A percentile compares a stretch with the other conserved stretches of the same genome.
These are phyloP conservation scores for Ascobolus immersus DNA, from an alignment of 495 filamentous ascomycete genomes.

Conservation along the genomic window DNA sequence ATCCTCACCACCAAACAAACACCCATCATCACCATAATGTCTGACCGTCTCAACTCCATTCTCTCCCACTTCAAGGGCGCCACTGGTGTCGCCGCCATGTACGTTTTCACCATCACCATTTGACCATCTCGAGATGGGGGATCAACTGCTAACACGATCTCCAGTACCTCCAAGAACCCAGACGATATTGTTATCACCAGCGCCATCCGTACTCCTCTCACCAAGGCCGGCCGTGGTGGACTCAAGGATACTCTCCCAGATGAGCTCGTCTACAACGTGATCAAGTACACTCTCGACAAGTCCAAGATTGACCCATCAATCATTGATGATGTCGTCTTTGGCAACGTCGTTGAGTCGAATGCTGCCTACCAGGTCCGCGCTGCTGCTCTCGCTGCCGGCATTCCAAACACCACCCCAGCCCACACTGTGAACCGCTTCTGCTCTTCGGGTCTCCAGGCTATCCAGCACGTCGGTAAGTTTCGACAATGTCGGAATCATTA, in stretches of 20 bases:
- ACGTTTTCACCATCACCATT: slow-evolving; percentile 16
- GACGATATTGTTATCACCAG: slow-evolving; percentile 90
- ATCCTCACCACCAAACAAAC: too few species aligned
- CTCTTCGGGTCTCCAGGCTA: slow-evolving; percentile 81
- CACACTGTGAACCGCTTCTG: slow-evolving; percentile 86
- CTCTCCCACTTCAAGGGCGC: slow-evolving; percentile 62
- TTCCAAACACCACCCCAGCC: slow-evolving; percentile 65
- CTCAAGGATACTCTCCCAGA: slow-evolving; percentile 91
- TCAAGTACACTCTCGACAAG: slow-evolving; percentile 40
- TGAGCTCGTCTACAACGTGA: slow-evolving; percentile 49
- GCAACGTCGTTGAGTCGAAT: slow-evolving; percentile 73
- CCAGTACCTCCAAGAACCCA: slow-evolving; percentile 71
- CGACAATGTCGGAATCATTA: too few species aligned
- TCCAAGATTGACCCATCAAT: slow-evolving; percentile 57
- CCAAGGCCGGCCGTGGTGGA: slow-evolving; percentile 58
- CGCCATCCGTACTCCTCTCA: slow-evolving; percentile 50
- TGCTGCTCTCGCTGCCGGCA: slow-evolving; percentile 69
- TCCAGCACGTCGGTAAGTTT: slow-evolving; percentile 87
- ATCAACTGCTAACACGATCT: slow-evolving; percentile 1
- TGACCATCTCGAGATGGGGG: slow-evolving; percentile 2
- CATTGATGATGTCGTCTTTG: slow-evolving; percentile 77
- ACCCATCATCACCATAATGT: slow-evolving; percentile 36
- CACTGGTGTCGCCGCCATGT: slow-evolving; percentile 51
- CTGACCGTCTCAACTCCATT: slow-evolving; percentile 62
- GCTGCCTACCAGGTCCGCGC: slow-evolving; percentile 75